These are phyloP conservation scores for Xerocomellus chrysenteron DNA, from an alignment of 768 basidiomycete genomes.

Conservation along the genomic window DNA sequence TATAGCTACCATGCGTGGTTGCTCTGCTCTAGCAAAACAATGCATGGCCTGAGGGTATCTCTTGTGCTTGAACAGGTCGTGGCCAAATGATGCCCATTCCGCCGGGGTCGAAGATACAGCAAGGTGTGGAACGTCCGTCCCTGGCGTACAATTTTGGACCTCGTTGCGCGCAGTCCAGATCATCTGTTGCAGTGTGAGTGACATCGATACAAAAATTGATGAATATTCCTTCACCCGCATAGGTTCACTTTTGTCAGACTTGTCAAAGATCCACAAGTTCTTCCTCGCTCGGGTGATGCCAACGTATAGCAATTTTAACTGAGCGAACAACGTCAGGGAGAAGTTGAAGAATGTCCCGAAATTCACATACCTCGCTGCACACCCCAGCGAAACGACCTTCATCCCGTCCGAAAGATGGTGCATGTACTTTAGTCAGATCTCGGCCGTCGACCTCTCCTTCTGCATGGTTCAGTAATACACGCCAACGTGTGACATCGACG, in stretches of 20 bases:
- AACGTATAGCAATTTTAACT: conserved; percentile 72
- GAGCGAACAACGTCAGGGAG: not conserved
- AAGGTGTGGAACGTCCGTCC: conserved; percentile 49
- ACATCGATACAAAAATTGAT: not conserved
- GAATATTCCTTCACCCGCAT: conserved; percentile 44
- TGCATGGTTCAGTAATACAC: conserved; percentile 49
- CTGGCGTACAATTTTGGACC: conserved; percentile 49
- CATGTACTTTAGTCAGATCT: conserved; percentile 19
- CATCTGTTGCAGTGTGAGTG: conserved; percentile 33
- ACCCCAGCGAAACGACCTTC: conserved; percentile 50
- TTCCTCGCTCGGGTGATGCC: conserved; percentile 69
- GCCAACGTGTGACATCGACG: conserved; percentile 54
- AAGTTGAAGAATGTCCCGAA: not conserved
- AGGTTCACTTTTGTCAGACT: conserved; percentile 52
- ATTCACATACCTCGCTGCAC: conserved; percentile 51
- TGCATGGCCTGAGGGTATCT: conserved; percentile 53
- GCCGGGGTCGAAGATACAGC: conserved; percentile 50
- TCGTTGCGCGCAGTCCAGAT: conserved; percentile 50
- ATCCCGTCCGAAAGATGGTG: conserved; percentile 47
- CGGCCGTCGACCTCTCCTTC: conserved; percentile 21
- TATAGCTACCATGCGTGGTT: conserved; percentile 43
- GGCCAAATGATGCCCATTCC: conserved; percentile 46
- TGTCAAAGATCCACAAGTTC: conserved; percentile 70
- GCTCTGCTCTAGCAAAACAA: conserved; percentile 50
- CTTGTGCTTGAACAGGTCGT: conserved; percentile 38